Percentiles rank a stretch among this genome's conserved stretches.
phyloP scores from a whole-genome alignment of 2,329 filamentous ascomycete species.

The Beauveria varroae region DNA sequence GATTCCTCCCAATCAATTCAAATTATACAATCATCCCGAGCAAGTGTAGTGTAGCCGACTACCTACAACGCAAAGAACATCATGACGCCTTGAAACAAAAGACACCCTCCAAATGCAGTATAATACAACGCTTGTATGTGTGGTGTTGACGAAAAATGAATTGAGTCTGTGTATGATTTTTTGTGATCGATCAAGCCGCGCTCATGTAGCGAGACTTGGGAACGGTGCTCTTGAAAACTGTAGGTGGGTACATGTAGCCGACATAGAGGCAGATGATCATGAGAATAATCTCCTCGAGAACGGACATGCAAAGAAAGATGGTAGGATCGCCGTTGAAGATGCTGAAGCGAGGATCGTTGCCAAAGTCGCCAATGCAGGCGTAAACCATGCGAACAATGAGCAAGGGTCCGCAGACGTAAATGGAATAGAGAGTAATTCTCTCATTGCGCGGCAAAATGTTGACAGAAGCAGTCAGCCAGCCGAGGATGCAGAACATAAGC shows the following conservation, averaged over 20 bases:
- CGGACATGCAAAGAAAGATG: constrained; percentile 14
- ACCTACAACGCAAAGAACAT: too few species aligned
- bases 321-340: constrained; percentile 13
- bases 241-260: constrained; percentile 11
- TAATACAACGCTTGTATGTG: neutral
- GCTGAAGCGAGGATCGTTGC: constrained; percentile 11
- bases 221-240: neutral
- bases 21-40: too few species aligned
- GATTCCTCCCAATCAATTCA: too few species aligned
- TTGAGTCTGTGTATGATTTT: too few species aligned
- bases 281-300: constrained; percentile 13
- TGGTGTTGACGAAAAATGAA: too few species aligned
- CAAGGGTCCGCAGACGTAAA: constrained; percentile 11
- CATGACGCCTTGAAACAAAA: too few species aligned
- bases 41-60: too few species aligned
- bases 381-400: constrained; percentile 14
- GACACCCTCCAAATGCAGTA: too few species aligned
- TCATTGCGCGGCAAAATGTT: constrained; percentile 5
- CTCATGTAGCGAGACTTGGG: constrained; percentile 7
- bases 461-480: constrained; percentile 4
- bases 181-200: neutral
- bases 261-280: constrained; percentile 13
- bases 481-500: constrained; percentile 11
- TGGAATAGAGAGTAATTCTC: constrained; percentile 10
- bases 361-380: constrained; percentile 12